phyloP scores from a whole-genome alignment of 208 protist genomes.

The Naegleria gruberi region DNA sequence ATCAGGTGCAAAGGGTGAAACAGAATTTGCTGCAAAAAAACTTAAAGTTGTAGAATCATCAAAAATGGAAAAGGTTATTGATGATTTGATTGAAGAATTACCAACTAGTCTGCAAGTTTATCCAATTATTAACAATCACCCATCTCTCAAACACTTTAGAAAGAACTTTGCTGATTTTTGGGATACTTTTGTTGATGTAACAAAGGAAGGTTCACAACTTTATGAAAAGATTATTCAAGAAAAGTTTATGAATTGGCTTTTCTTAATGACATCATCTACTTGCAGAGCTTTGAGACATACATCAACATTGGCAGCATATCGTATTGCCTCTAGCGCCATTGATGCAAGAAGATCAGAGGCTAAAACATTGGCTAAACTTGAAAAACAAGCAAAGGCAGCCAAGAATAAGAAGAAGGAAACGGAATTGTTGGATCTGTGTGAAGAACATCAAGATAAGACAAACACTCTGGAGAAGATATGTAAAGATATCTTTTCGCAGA shows the following conservation, averaged over 20 bases:
- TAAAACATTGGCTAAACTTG: neutral
- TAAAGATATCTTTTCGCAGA: neutral
- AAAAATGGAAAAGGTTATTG: neutral
- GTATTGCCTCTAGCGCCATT: neutral
- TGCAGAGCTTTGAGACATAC: neutral
- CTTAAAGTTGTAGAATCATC: neutral
- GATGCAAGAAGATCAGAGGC: neutral
- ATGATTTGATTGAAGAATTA: neutral
- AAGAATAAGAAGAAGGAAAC: neutral
- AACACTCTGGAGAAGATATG: neutral
- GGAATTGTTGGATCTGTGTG: neutral
- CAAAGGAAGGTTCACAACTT: neutral
- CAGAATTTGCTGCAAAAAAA: neutral
- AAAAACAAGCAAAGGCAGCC: neutral
- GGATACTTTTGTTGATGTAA: neutral
- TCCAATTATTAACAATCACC: neutral
- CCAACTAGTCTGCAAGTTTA: neutral
- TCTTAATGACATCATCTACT: neutral
- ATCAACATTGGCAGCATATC: neutral
- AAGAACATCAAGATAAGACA: neutral
- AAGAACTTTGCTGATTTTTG: conserved; percentile 18
- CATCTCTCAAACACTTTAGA: neutral
- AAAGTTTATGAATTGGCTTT: neutral
- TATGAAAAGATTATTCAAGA: neutral
- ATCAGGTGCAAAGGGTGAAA: neutral